Evolutionary conservation across 768 basidiomycete species (phyloP), one percentile per base, ranked within the genome.

Genomic region (Pleurotus salmoneostramineus): DNA sequence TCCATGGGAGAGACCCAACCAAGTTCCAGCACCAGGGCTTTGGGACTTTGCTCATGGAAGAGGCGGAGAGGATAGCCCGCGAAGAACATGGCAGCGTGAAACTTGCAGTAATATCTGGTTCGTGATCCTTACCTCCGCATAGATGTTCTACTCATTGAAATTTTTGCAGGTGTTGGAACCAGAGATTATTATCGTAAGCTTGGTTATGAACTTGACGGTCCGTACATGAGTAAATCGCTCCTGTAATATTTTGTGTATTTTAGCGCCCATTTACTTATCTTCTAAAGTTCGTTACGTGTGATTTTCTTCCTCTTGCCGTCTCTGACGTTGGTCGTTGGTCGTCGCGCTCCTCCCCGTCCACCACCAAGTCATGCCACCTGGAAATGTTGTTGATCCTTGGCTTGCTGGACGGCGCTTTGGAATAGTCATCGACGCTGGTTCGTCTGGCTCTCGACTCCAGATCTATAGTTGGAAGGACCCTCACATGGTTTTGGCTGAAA

Each of bases 11-110:
- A 50, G 95, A 99, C 73, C 97, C 97, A 15, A 98, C 95, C 35
- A 97, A 96, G 73, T 98, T 98, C 79, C 95, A 97, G 68, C 95
- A 97, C 73, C 43, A 95, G 84, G 97, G 97, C 6, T 98, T 98
- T 70, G 97, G 97, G 10, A 97, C 95, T 33, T 71, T 98, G 61
- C 74, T 99, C 61, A 99, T 99, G 97, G 97, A 99, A 69, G 97
- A 99, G 74, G 97, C 97, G 6, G 97, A 98, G 71, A 83, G 96
- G 65, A 98, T 99, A 77, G 95, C 97, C 27, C 78, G 89, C 63
- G 96, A 98, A 66, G 97, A 99, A 69, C 97, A 99, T 65, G 96
- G 92, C 15, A 98, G 94, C 70, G 78, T 89, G 61, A 95, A 98
- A 73, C 74, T 99, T 35, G 97, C 91, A n/a, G 96, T 99, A 59